Base-by-base conservation (phyloP, 768 basidiomycete species). In the Rubroboletus satanas region DNA sequence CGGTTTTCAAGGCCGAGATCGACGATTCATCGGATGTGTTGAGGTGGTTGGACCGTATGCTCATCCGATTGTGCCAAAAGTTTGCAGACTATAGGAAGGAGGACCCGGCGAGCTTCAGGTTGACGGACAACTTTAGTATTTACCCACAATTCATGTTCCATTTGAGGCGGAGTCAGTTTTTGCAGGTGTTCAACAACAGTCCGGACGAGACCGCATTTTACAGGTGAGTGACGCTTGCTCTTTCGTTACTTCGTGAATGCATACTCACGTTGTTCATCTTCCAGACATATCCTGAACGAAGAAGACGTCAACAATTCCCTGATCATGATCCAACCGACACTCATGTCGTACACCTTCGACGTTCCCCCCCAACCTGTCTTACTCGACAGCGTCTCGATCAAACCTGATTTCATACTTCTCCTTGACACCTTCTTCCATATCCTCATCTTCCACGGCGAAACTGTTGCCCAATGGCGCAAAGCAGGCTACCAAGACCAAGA, bases 121-220 rank as follows among this genome's bases (percentile, higher is more conserved):
- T 99, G 60, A 79, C 84, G 52, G 93, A 97, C 69, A 97, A 97
- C 73, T 98, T 99, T 74, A 91, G 90, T 69, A 98, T 99, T 64
- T 99, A 99, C 71, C 97, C 97, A 15, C 97, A 98, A 69, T 99
- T 99, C 78, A 99, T 98, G 97, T 99, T 98, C 86, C 97, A 99
- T 74, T 73, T 99, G 57, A 81, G 96, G 55, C 78, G 97, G 70
- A 93, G 91, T 80, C 96, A 98, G 74, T 98, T 99, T 78, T 77
- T 99, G 70, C 97, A 99, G 74, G 95, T 98, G 51, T 98, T 98
- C 75, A 98, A 98, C 74, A 99, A 98, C 79, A 95, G 93, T 79
- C 97, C 97, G 8, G 97, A 99, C 70, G 97, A 99, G 77, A 98
- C 95, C 18, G 97, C 95, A 14, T 98, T 96, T 79, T 98, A 98